Conservation (phyloP, 352 stramenopile genomes). For the Phytopythium litorale region DNA sequence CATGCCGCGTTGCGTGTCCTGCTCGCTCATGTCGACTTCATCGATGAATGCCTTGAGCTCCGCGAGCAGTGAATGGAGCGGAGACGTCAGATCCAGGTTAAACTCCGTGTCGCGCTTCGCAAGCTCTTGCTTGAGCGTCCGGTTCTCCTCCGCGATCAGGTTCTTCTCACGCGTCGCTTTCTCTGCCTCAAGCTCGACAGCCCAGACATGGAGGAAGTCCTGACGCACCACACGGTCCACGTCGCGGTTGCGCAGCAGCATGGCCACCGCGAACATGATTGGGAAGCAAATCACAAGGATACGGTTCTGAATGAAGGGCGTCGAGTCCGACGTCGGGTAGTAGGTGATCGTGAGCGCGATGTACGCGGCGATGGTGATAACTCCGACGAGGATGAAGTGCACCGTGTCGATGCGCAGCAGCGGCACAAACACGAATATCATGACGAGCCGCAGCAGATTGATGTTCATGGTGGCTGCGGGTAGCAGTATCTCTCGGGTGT, state of each 20-base stretch:
- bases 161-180: constrained; percentile 73
- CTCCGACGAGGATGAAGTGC: constrained; percentile 54
- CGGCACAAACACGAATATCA: constrained; percentile 72
- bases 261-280: constrained; percentile 57
- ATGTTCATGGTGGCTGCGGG: constrained; percentile 76
- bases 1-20: constrained; percentile 49
- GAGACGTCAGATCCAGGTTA: constrained; percentile 71
- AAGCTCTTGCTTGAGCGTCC: constrained; percentile 72
- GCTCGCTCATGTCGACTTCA: constrained; percentile 57
- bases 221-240: constrained; percentile 74
- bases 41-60: constrained; percentile 79
- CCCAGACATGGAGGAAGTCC: constrained; percentile 78
- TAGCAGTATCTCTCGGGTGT: constrained; percentile 62
- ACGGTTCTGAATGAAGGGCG: constrained; percentile 62
- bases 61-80: constrained; percentile 60
- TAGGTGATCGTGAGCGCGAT: constrained; percentile 55
- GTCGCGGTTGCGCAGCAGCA: constrained; percentile 71
- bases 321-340: constrained; percentile 58
- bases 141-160: constrained; percentile 79
- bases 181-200: constrained; percentile 67
- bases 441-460: constrained; percentile 70
- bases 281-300: constrained; percentile 67
- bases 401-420: constrained; percentile 72
- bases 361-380: constrained; percentile 59
- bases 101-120: constrained; percentile 69